A percentile compares a stretch with the other conserved stretches of the same genome.
These are phyloP conservation scores for Trichomonascus vanleenenianus DNA, from an alignment of 805 yeast species.

Conservation along the genomic window DNA sequence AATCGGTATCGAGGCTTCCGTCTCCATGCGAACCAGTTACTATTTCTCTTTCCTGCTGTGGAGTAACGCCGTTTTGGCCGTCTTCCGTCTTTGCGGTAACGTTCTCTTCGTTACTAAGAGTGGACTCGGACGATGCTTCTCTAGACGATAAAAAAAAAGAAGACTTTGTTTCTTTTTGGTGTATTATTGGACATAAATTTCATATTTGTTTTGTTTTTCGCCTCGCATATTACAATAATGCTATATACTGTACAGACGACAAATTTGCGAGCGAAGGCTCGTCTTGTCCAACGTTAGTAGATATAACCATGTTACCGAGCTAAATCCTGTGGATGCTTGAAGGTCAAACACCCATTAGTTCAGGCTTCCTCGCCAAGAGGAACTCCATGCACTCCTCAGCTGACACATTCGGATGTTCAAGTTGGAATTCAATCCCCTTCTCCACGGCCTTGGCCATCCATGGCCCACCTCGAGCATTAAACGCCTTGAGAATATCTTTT, in stretches of 20 bases:
- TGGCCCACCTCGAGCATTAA: constrained; percentile 67
- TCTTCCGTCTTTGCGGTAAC: constrained; percentile 50
- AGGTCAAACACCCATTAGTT: neutral
- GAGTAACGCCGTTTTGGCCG: constrained; percentile 55
- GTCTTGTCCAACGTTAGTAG: no score
- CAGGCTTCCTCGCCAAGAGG: constrained; percentile 7
- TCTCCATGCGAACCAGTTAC: constrained; percentile 30
- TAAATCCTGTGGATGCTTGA: no score
- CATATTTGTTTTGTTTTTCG: neutral
- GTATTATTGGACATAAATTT: neutral
- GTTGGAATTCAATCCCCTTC: constrained; percentile 61
- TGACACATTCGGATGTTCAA: constrained; percentile 55
- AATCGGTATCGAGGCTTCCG: constrained; percentile 32
- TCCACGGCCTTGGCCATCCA: constrained; percentile 64
- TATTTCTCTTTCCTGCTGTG: constrained; percentile 45
- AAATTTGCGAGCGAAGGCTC: no score
- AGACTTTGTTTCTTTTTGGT: neutral
- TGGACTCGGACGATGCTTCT: constrained; percentile 13
- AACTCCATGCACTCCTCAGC: constrained; percentile 48
- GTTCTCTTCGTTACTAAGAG: constrained; percentile 35
- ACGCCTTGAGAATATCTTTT: constrained; percentile 45
- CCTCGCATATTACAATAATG: neutral
- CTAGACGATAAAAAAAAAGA: constrained; percentile 10
- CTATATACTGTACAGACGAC: neutral
- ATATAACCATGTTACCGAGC: no score